Base-by-base conservation (phyloP, 495 filamentous ascomycete genomes). In the Xylaria palmicola region DNA sequence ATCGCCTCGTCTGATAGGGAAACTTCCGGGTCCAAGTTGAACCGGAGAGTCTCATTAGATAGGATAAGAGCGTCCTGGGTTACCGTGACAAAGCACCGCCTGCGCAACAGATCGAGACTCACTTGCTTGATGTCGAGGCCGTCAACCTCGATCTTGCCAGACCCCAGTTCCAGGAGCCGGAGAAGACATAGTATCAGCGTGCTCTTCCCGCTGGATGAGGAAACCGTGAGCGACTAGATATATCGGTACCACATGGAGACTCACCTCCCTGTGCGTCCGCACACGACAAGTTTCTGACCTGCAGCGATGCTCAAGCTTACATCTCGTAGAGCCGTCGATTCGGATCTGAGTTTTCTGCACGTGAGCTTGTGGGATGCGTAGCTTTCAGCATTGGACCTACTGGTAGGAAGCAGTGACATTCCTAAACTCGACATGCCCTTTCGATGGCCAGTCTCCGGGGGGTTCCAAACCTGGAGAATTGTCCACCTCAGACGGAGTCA, bases 201-300 rank as follows among this genome's bases (percentile, higher is more conserved):
- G 44, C 68, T 73, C 59, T 79, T 79, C 12, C 75, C 77, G 69
- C 81, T 77, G 12, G n/a, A n/a, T n/a, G n/a, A n/a, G n/a, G n/a
- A n/a, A n/a, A n/a, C n/a, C n/a, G n/a, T n/a, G n/a, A n/a, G n/a
- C n/a, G n/a, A n/a, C n/a, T n/a, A n/a, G n/a, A n/a, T n/a, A n/a
- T n/a, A n/a, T n/a, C n/a, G n/a, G n/a, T n/a, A n/a, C n/a, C n/a
- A n/a, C n/a, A n/a, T n/a, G n/a, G n/a, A n/a, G n/a, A n/a, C 60
- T 56, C 40, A 62, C 68, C 68, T 71, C 20, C 72, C 72, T 9
- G 67, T 73, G n/a, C 72, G 71, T 4, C 72, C 72, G 45, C 72
- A 75, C 40, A 88, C 83, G 22, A 77, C 82, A 27, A 87, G 71
- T 56, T 86, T 86, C 67, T 87, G 78, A 12, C 85, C 86, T 4